Conservation (phyloP, 129 eudicot genomes). For the Logfia minima region DNA sequence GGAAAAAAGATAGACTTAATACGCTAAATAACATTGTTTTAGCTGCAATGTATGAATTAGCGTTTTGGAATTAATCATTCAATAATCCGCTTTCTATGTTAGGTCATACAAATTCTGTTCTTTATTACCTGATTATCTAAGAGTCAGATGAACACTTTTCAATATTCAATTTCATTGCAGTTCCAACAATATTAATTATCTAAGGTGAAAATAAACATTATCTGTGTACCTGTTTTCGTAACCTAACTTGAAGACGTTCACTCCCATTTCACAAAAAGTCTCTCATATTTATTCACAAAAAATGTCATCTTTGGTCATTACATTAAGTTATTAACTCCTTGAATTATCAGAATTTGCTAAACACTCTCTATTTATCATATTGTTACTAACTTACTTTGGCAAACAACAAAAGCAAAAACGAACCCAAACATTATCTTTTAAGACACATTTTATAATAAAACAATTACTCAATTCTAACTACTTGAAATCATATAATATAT, state of each 20-base stretch:
- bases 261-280: background rate
- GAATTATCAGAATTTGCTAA: background rate
- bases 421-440: background rate
- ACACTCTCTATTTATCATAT: background rate
- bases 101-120: background rate
- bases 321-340: background rate
- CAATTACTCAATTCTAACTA: background rate
- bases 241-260: background rate
- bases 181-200: background rate
- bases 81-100: background rate
- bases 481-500: background rate
- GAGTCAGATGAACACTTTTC: background rate
- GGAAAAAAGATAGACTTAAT: background rate
- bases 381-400: no score
- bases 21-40: background rate
- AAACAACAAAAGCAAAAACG: background rate
- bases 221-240: background rate
- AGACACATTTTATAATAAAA: background rate
- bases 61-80: background rate
- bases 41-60: background rate
- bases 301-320: background rate
- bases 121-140: background rate
- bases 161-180: background rate
- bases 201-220: background rate
- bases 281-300: background rate